These are phyloP conservation scores for Beauveria brongniartii DNA, from an alignment of 2,329 filamentous ascomycete species.

Conservation along the genomic window DNA sequence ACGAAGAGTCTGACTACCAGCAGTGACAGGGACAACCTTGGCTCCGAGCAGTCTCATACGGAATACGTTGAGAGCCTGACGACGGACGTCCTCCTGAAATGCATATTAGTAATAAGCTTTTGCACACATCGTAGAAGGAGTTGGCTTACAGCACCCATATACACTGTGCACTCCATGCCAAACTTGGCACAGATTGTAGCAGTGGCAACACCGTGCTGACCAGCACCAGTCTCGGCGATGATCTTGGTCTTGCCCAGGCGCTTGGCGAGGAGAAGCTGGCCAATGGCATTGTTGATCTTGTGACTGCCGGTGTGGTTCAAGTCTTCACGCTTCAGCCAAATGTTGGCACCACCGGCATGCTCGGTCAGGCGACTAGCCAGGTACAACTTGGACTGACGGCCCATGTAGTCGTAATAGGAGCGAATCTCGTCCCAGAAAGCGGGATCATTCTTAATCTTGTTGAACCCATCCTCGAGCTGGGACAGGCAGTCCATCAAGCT, in stretches of 20 bases:
- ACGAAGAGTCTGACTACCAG: slow-evolving; percentile 73
- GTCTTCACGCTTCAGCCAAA: slow-evolving; percentile 97
- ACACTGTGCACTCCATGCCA: slow-evolving; percentile 94
- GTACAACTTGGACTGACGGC: slow-evolving; percentile 85
- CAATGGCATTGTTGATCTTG: slow-evolving; percentile 98
- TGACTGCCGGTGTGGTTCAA: slow-evolving; percentile 96
- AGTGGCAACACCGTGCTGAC: slow-evolving; percentile 95
- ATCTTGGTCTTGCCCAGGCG: slow-evolving; percentile 92
- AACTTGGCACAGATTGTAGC: slow-evolving; percentile 98
- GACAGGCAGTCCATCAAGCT: slow-evolving; percentile 94
- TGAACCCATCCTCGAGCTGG: slow-evolving; percentile 86
- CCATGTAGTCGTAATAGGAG: slow-evolving; percentile 96
- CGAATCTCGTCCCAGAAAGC: slow-evolving; percentile 96
- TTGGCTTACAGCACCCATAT: slow-evolving; percentile 72
- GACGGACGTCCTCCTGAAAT: slow-evolving; percentile 75
- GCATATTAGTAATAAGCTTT: slow-evolving; percentile 16
- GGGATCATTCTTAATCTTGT: slow-evolving; percentile 76
- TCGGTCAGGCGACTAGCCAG: slow-evolving; percentile 81
- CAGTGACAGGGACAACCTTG: slow-evolving; percentile 85
- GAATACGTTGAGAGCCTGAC: slow-evolving; percentile 96
- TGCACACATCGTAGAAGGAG: neutral
- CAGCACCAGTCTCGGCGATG: slow-evolving; percentile 94
- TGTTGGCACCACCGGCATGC: slow-evolving; percentile 83
- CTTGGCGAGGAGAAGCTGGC: slow-evolving; percentile 79
- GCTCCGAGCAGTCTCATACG: slow-evolving; percentile 94